Conservation (phyloP, 2,329 filamentous ascomycete genomes). For the Orbilia oligospora region DNA sequence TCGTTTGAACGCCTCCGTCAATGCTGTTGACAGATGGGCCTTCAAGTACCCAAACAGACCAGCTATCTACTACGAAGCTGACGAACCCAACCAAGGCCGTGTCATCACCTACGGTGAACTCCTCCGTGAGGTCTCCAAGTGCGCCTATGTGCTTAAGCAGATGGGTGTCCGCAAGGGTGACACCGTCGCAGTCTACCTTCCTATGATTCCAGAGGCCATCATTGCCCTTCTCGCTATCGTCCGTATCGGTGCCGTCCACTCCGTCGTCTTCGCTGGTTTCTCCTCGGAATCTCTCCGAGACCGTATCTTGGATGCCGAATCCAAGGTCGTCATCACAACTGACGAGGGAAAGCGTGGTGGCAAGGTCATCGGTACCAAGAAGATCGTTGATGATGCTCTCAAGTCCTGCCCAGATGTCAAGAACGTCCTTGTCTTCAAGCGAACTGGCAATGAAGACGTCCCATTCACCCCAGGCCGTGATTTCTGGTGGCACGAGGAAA, state of each 20-base stretch:
- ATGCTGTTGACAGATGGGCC: constrained; percentile 97
- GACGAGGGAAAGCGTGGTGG: constrained; percentile 98
- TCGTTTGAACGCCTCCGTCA: constrained; percentile 93
- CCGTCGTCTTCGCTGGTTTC: constrained; percentile 97
- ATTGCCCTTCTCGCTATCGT: constrained; percentile 91
- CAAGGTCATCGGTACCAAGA: constrained; percentile 97
- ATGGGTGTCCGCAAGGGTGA: constrained; percentile 98
- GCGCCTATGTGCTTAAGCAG: constrained; percentile 89
- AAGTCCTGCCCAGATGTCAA: constrained; percentile 93
- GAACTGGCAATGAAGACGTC: constrained; percentile 86
- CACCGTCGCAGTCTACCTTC: constrained; percentile 95
- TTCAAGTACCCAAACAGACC: constrained; percentile 92
- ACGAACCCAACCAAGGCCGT: constrained; percentile 88
- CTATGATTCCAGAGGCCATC: constrained; percentile 98
- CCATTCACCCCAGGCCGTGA: constrained; percentile 92
- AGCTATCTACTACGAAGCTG: constrained; percentile 98
- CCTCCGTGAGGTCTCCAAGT: constrained; percentile 88
- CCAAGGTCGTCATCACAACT: constrained; percentile 94
- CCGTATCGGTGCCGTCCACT: constrained; percentile 95
- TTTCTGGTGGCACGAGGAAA: constrained; percentile 98
- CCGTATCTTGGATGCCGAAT: constrained; percentile 90
- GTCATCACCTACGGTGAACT: constrained; percentile 94
- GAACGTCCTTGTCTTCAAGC: constrained; percentile 91
- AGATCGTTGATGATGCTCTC: constrained; percentile 97
- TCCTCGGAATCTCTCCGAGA: constrained; percentile 96